Base-by-base conservation (phyloP, 1,139 yeast genomes). In the Debaryomycetaceae sp. region DNA sequence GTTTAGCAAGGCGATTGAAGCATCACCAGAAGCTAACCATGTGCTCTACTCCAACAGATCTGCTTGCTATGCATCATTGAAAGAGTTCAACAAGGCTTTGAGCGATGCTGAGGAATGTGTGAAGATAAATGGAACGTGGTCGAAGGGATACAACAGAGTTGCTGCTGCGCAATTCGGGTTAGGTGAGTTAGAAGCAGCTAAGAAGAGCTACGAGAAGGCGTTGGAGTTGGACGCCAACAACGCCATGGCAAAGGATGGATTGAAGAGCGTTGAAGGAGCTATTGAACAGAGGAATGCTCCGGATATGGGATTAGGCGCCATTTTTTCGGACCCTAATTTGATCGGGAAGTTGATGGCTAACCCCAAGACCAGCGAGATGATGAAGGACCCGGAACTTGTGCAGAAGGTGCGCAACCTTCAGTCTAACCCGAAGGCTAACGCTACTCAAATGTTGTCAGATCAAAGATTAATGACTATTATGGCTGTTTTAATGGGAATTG, bases 91-190 rank as follows among this genome's bases (percentile, higher is more conserved):
- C 29, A 70, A 81, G 46, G 98, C 98, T 3, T 71, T 88, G 44
- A 70, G 73, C 41, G 98, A 92, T 61, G 98, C 98, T 18, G 68
- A 86, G 47, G 79, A 84, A 56, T 85, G 96, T 65, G 81, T 86
- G 39, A 75, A 78, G 55, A 80, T 88, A 65, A 88, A 87, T 49
- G 81, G 87, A 17, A 49, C 79, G 3, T 92, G 98, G 97, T 89
- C 96, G 16, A 92, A 92, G 65, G 98, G 98, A 36, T 87, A 85
- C 72, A 85, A 83, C 56, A 84, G 99, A 66, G 85, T 87, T 37
- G 99, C 89, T 41, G 92, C 97, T 49, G 98, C 98, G 28, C 81
- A 84, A 41, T 85, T 75, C 54, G 98, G 98, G 13, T 72, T 86
- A 47, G 91, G 91, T 16, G 78, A 87, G 47, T 74, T 81, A 44